Evolutionary conservation across 352 stramenopile genomes (phyloP).

Genomic region (Phytopythium delawarense): DNA sequence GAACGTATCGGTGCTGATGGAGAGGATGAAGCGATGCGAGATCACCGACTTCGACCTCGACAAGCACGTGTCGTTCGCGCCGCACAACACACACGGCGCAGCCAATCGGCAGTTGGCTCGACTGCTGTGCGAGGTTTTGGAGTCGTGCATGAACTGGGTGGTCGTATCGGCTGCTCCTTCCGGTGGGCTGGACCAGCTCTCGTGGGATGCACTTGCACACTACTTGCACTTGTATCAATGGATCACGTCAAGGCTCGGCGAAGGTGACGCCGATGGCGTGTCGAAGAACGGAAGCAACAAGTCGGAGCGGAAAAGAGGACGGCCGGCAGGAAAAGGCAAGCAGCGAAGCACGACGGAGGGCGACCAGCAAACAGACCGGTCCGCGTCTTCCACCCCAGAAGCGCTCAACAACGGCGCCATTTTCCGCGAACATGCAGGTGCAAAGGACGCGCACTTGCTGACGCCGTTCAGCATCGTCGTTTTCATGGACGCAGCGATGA

Average conservation of each 20-base stretch:
- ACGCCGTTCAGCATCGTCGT: slow-evolving; percentile 12
- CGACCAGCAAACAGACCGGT: neutral
- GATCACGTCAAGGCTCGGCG: slow-evolving; percentile 14
- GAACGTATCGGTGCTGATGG: slow-evolving; percentile 31
- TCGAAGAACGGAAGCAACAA: neutral
- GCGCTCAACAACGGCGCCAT: slow-evolving; percentile 5
- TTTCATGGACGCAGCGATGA: slow-evolving; percentile 9
- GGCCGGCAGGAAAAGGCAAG: slow-evolving; percentile 11
- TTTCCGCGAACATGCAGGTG: slow-evolving; percentile 15
- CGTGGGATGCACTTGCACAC: slow-evolving; percentile 19
- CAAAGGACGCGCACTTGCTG: slow-evolving; percentile 15
- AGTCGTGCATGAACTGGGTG: slow-evolving; percentile 44
- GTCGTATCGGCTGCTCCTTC: slow-evolving; percentile 7
- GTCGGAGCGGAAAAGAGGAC: slow-evolving; percentile 12
- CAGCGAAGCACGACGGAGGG: neutral
- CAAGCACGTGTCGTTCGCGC: slow-evolving; percentile 32
- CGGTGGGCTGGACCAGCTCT: slow-evolving; percentile 9
- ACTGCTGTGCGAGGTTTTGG: slow-evolving; percentile 23
- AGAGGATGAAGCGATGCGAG: slow-evolving; percentile 43
- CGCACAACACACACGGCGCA: slow-evolving; percentile 19
- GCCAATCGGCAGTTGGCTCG: slow-evolving; percentile 26
- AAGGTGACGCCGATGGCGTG: slow-evolving; percentile 9
- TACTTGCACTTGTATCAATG: slow-evolving; percentile 35
- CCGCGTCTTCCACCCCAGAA: neutral
- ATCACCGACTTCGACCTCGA: slow-evolving; percentile 46